phyloP scores from a whole-genome alignment of 2,329 filamentous ascomycete genomes.

The Nectriaceae sp. region DNA sequence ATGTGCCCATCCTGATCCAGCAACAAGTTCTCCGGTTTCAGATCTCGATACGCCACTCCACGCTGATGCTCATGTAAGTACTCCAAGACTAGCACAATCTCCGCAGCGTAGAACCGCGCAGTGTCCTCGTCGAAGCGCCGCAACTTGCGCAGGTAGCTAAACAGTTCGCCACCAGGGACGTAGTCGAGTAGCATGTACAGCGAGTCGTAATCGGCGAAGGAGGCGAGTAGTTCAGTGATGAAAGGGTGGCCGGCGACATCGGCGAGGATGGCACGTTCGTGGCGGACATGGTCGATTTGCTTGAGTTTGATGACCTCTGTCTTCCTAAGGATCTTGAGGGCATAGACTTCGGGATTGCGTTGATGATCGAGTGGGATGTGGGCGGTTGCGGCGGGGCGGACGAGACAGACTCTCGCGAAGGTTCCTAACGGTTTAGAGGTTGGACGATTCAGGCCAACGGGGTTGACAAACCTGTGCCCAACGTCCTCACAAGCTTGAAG shows the following conservation, averaged over 20 bases:
- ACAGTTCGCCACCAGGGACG: slow-evolving; percentile 81
- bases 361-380: slow-evolving; percentile 37
- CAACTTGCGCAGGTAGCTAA: slow-evolving; percentile 77
- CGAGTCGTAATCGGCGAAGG: slow-evolving; percentile 77
- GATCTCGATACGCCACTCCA: slow-evolving; percentile 75
- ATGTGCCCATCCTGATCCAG: slow-evolving; percentile 78
- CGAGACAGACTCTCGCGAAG: slow-evolving; percentile 81
- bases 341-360: slow-evolving; percentile 61
- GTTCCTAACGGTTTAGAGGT: too few species aligned
- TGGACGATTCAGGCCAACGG: background rate
- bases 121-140: slow-evolving; percentile 78
- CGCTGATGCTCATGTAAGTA: slow-evolving; percentile 79
- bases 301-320: slow-evolving; percentile 77
- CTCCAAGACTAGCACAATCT: slow-evolving; percentile 80
- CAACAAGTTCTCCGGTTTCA: slow-evolving; percentile 82
- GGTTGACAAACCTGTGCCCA: slow-evolving; percentile 66
- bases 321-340: slow-evolving; percentile 77
- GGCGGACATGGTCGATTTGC: slow-evolving; percentile 83
- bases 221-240: slow-evolving; percentile 76
- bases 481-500: slow-evolving; percentile 73
- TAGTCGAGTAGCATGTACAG: slow-evolving; percentile 85
- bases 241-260: slow-evolving; percentile 81
- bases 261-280: slow-evolving; percentile 77
- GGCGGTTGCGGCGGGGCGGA: slow-evolving; percentile 62
- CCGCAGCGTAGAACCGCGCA: slow-evolving; percentile 80